These are phyloP conservation scores for Aureobasidium zeae DNA, from an alignment of 2,329 filamentous ascomycete genomes.

Conservation along the genomic window DNA sequence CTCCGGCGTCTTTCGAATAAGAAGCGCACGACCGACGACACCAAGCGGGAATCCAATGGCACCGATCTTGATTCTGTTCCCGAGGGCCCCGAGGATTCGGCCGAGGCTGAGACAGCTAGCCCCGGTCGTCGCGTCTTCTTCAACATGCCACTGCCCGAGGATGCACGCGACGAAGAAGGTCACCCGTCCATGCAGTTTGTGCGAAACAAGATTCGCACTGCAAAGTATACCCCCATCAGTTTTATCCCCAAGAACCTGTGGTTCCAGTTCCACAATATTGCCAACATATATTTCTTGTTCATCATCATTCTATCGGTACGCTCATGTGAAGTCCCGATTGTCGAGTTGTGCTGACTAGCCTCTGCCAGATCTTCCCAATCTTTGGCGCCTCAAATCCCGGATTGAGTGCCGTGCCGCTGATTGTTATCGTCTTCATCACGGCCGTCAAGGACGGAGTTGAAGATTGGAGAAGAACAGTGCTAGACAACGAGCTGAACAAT, in stretches of 20 bases:
- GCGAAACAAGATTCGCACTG: constrained; percentile 93
- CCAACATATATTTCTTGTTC: constrained; percentile 97
- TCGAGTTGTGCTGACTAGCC: constrained; percentile 16
- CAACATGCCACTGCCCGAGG: constrained; percentile 68
- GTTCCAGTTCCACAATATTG: constrained; percentile 97
- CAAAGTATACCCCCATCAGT: constrained; percentile 91
- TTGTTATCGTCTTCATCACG: constrained; percentile 82
- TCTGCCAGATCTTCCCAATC: constrained; percentile 77
- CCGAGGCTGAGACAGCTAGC: constrained; percentile 28
- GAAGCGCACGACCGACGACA: constrained; percentile 21
- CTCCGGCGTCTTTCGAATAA: constrained; percentile 50
- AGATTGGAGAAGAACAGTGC: constrained; percentile 81
- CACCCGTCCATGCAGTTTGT: constrained; percentile 60
- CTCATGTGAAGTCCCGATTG: too few relatives aligned
- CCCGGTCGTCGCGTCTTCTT: constrained; percentile 63
- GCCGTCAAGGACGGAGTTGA: constrained; percentile 92
- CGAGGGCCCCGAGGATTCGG: constrained; percentile 30
- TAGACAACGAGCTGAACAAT: constrained; percentile 93
- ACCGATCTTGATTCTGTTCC: constrained; percentile 36
- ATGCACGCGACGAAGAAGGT: constrained; percentile 72
- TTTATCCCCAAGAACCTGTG: constrained; percentile 96
- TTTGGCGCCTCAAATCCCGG: constrained; percentile 89
- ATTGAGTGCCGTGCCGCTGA: constrained; percentile 80
- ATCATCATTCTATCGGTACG: constrained; percentile 88
- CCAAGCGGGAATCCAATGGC: constrained; percentile 31